Base-by-base conservation (phyloP, 345 rosid genomes). In the Corymbia maculata region DNA sequence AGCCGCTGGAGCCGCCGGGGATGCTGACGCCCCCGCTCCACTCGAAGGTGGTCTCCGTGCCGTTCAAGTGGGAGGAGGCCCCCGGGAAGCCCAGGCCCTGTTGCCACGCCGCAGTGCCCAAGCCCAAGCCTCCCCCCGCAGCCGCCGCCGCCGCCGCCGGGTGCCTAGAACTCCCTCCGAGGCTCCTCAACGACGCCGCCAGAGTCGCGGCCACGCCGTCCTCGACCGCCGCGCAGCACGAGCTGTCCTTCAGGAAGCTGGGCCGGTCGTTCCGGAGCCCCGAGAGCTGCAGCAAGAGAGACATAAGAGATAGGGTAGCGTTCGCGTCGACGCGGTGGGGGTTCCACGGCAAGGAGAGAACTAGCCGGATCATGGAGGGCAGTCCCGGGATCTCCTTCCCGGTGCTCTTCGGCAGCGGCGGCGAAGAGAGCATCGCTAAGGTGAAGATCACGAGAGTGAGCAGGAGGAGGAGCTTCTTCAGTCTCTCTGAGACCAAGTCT, bases 61-160 rank as follows among this genome's bases (percentile, higher is more conserved):
- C 99, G 16, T 97, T 97, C 79, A 91, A 88, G 86, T 97, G 99
- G 99, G 99, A 97, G 89, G 99, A 96, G 91, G 98, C 93, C 17
- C 99, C 99, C 0, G 99, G 99, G 17, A 94, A 91, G 95, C 99
- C 99, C 21, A 94, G 96, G 47, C 90, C 90, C 42, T 88, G 87
- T 85, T 55, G 51, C 91, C 36, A 22, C 32, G 85, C 86, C 61
- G 19, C 55, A 45, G 42, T 36, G 42, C 36, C 57, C 45, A 79
- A 90, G 57, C 55, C 94, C 70, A 68, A 92, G 88, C 85, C 42
- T 36, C 42, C 42, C 42, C 42, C 75, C 28, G 30, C 89, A 24
- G 87, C 86, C 21, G 86, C 52, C 36, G 30, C 89, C 28, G 87
- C 86, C 21, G 86, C 52, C 36, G 91, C 59, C 4, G 91, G 94